Conservation (phyloP, 1,284 basidiomycete species). For the Heterobasidion irregulare region DNA sequence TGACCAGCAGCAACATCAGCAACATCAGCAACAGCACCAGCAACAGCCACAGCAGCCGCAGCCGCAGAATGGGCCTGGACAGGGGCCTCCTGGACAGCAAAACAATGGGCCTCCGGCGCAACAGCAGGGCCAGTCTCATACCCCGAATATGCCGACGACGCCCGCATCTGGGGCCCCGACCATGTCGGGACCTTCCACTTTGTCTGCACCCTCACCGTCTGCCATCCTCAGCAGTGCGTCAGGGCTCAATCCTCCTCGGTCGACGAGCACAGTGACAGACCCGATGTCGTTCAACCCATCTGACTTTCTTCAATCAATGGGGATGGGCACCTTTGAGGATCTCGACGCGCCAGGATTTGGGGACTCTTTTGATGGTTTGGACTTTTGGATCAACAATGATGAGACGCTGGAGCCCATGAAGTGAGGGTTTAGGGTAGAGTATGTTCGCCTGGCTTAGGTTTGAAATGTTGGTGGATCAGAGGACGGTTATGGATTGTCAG, state of each 20-base stretch:
- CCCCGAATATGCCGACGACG: slow-evolving; percentile 39
- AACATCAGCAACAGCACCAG: not conserved
- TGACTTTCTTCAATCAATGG: slow-evolving; percentile 4
- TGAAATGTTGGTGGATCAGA: not conserved
- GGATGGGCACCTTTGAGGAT: not conserved
- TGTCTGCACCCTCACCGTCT: slow-evolving; percentile 37
- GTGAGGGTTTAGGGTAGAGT: not conserved
- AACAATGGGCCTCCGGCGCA: slow-evolving; percentile 1
- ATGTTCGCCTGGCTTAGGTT: not conserved
- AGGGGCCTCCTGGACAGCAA: not conserved
- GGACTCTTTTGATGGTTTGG: not conserved
- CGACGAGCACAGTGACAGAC: slow-evolving; percentile 6
- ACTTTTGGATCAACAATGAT: not conserved
- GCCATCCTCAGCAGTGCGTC: slow-evolving; percentile 26
- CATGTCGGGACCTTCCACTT: slow-evolving; percentile 25
- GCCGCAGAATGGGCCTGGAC: slow-evolving; percentile 6
- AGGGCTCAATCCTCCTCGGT: slow-evolving; percentile 12
- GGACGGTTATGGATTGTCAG: not conserved
- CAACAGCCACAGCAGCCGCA: slow-evolving; percentile 13
- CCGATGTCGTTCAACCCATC: not conserved
- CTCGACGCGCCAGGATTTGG: not conserved
- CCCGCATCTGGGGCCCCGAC: slow-evolving; percentile 26
- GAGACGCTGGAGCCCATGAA: slow-evolving; percentile 1
- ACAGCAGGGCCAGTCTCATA: slow-evolving; percentile 11
- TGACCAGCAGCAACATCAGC: not conserved